phyloP scores from a whole-genome alignment of 768 basidiomycete species.

The Russula dissimulans region DNA sequence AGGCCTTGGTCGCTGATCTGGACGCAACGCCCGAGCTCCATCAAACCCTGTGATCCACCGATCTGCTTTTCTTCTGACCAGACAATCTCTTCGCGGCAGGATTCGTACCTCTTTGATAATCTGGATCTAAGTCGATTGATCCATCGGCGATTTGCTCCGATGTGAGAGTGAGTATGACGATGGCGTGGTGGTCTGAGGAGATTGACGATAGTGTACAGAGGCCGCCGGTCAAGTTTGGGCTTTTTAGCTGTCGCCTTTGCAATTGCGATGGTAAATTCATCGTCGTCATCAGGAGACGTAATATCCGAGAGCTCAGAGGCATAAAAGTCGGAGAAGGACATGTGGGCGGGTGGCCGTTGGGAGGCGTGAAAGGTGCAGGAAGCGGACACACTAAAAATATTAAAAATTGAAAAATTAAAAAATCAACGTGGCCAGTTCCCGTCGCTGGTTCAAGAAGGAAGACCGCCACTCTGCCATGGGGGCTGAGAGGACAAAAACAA shows the following conservation, averaged over 20 bases:
- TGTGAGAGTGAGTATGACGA: not conserved
- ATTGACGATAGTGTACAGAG: too few relatives aligned
- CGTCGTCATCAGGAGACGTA: conserved; percentile 19
- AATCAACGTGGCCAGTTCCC: not conserved
- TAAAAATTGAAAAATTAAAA: not conserved
- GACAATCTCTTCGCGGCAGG: conserved; percentile 48
- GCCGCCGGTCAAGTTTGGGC: too few relatives aligned
- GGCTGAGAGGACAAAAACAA: too few relatives aligned
- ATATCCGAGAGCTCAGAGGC: conserved; percentile 26
- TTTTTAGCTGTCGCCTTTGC: too few relatives aligned
- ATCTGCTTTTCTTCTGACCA: conserved; percentile 73
- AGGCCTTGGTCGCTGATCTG: too few relatives aligned
- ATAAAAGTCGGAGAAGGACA: conserved; percentile 22
- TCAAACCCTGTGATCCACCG: conserved; percentile 22
- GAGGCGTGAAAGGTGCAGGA: not conserved
- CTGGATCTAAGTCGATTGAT: conserved; percentile 65
- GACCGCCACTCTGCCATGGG: too few relatives aligned
- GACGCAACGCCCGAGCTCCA: too few relatives aligned
- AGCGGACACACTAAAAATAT: not conserved
- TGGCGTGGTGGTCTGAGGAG: too few relatives aligned
- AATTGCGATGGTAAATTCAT: too few relatives aligned
- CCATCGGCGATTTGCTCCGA: conserved; percentile 54
- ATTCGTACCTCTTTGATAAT: conserved; percentile 61
- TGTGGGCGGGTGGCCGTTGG: not conserved
- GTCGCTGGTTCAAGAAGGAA: not conserved